phyloP scores from a whole-genome alignment of 148 eudicot genomes.

The Rhododendron ovatum region DNA sequence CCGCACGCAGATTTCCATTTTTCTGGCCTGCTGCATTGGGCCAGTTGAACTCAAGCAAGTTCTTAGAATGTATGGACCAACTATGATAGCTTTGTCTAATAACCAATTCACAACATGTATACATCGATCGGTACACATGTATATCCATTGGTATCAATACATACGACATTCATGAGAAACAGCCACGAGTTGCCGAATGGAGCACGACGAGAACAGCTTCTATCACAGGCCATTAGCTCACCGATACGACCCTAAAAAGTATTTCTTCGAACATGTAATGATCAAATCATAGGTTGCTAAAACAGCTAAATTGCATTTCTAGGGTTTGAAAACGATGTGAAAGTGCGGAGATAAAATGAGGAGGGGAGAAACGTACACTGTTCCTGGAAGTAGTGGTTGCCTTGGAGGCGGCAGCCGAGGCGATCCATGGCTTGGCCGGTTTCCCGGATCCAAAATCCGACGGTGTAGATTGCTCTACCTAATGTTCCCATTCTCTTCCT shows the following conservation, averaged over 20 bases:
- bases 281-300: not conserved
- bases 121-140: not conserved
- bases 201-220: not conserved
- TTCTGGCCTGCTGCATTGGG: not conserved
- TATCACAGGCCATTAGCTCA: not conserved
- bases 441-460: slow-evolving; percentile 92
- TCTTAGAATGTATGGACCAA: not conserved
- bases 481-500: slow-evolving; percentile 52
- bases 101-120: not conserved
- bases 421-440: slow-evolving; percentile 98
- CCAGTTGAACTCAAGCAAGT: not conserved
- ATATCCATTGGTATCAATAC: not conserved
- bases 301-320: not conserved
- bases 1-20: not conserved
- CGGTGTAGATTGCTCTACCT: slow-evolving; percentile 78
- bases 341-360: not conserved
- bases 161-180: not conserved
- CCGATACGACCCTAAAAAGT: not conserved
- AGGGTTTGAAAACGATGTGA: not conserved
- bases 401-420: slow-evolving; percentile 84
- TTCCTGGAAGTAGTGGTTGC: slow-evolving; percentile 69
- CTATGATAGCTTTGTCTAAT: not conserved
- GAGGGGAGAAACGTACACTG: slow-evolving; percentile 39
- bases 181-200: not conserved
- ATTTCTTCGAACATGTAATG: not conserved